Conservation (phyloP, 345 rosid species). For the Toxicodendron radicans region DNA sequence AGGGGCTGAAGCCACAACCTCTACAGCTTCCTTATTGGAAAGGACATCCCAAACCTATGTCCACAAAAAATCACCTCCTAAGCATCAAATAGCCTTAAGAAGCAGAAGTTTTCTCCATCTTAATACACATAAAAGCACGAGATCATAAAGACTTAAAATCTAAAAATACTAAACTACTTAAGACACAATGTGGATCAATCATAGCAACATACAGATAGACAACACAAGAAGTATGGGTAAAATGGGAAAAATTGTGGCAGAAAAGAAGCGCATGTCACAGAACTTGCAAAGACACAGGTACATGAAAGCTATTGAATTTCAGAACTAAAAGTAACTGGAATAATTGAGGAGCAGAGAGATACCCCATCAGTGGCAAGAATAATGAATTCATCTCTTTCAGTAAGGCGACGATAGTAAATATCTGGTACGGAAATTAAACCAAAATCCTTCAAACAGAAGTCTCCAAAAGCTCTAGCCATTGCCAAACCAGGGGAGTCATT, state of each 20-base stretch:
- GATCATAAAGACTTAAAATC: neutral
- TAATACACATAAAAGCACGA: neutral
- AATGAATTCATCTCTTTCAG: no score
- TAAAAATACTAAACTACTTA: neutral
- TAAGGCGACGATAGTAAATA: no score
- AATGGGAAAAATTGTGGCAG: slow-evolving; percentile 5
- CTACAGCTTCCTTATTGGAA: no score
- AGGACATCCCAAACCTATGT: neutral
- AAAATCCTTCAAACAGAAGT: no score
- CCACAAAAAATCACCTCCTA: slow-evolving; percentile 5
- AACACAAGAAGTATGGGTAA: slow-evolving; percentile 6
- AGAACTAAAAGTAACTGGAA: neutral
- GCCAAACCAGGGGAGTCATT: no score
- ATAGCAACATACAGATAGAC: neutral
- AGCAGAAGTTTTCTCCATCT: neutral
- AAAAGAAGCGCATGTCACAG: neutral
- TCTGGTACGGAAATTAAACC: neutral
- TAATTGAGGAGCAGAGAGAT: neutral
- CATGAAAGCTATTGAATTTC: no score
- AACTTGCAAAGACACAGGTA: neutral
- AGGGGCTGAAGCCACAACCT: no score
- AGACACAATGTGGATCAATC: neutral
- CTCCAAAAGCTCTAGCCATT: no score
- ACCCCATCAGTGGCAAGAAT: no score
- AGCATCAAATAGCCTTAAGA: neutral